These are phyloP conservation scores for Anthoceros angustus DNA, from an alignment of 225 moss, liverwort and hornwort genomes.

Conservation along the genomic window DNA sequence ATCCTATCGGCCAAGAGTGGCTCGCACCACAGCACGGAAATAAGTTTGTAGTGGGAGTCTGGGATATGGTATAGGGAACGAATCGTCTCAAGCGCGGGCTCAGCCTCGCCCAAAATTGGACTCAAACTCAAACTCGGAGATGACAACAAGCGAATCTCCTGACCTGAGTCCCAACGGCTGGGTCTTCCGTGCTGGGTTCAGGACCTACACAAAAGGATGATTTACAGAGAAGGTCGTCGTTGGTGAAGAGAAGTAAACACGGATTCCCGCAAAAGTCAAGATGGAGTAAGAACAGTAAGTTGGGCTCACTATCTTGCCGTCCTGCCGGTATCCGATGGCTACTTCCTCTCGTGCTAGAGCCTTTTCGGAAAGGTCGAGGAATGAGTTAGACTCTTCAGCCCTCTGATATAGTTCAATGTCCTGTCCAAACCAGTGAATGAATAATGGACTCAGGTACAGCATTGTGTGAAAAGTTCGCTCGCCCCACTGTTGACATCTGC, in stretches of 20 bases:
- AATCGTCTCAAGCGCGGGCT: not conserved
- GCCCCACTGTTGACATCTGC: not conserved
- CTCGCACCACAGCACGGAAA: too few relatives aligned
- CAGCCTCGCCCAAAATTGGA: not conserved
- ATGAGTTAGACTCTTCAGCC: slow-evolving; percentile 31
- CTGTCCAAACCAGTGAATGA: slow-evolving; percentile 10
- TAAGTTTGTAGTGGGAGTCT: not conserved
- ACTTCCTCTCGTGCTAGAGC: slow-evolving; percentile 35
- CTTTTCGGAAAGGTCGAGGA: slow-evolving; percentile 37
- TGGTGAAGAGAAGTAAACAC: not conserved
- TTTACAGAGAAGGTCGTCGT: not conserved
- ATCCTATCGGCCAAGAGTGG: too few relatives aligned
- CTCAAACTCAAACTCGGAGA: slow-evolving; percentile 32
- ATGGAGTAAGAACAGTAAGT: not conserved
- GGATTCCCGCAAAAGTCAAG: not conserved
- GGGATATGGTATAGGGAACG: not conserved
- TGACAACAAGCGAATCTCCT: slow-evolving; percentile 45
- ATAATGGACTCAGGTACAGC: not conserved
- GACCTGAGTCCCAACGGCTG: slow-evolving; percentile 17
- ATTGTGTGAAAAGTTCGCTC: not conserved
- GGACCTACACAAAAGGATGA: slow-evolving; percentile 21
- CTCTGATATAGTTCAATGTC: slow-evolving; percentile 36
- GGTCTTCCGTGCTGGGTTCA: slow-evolving; percentile 34
- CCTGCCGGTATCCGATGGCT: slow-evolving; percentile 41
- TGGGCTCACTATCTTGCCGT: slow-evolving; percentile 32